Base-by-base conservation (phyloP, 2,329 filamentous ascomycete species). In the Trichoderma atrobrunneum region DNA sequence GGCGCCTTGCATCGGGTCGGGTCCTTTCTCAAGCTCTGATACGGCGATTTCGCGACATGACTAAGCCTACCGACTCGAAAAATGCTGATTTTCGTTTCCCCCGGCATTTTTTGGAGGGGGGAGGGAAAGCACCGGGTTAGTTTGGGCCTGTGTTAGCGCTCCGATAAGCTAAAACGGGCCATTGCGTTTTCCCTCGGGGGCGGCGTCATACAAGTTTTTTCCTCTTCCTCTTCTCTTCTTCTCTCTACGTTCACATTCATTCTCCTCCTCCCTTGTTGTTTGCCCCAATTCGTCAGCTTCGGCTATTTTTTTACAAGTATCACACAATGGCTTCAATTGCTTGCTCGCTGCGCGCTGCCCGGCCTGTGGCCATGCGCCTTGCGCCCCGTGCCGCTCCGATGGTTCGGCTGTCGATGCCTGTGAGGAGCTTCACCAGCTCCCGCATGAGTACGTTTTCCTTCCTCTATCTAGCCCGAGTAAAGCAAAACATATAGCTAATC, bases 261-360 rank as follows among this genome's bases (percentile, higher is more conserved):
- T 48, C 16, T n/a, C 36, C 36, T 39, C 36, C 16, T 4, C 1
- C 7, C 5, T 32, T 36, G 16, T 39, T 65, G 36, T 39, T 36
- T 36, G 34, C 36, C 39, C 39, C 39, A 54, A 28, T 66, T 56
- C 57, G 32, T 54, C 26, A 12, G n/a, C 28, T 26, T 36, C 61
- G 11, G 21, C 12, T 43, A 43, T 34, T 34, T 34, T 18, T n/a
- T 21, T 11, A n/a, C 39, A n/a, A 0, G 0, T 11, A 16, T 39
- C 16, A 34, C n/a, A 51, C 28, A 48, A 90, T 90, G 88, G 87
- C 89, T 76, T 90, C 89, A 83, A 87, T 91, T 82, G 85, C 86
- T 78, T 85, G 87, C 77, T 86, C 85, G 79, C 80, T 88, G 75
- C 83, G 85, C 81, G 82, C 83, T 69, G 83, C 84, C 74, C 83